Evolutionary conservation across 805 yeast genomes (phyloP).

Genomic region (Metschnikowia peoriensis): DNA sequence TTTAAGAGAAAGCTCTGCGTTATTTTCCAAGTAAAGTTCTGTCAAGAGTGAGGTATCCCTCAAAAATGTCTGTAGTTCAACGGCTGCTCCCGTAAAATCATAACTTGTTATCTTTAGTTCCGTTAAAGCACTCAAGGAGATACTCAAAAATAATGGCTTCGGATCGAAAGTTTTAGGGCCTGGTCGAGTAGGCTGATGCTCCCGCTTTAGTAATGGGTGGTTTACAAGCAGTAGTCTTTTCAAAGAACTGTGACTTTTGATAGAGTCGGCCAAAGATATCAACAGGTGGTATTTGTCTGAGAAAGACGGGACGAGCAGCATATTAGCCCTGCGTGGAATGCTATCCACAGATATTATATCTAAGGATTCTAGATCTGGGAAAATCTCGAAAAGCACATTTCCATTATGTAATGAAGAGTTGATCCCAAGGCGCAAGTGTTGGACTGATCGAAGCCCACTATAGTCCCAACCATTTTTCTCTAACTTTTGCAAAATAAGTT

Average conservation of each 20-base stretch:
- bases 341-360: slow-evolving; percentile 24
- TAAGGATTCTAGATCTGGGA: slow-evolving; percentile 24
- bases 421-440: slow-evolving; percentile 26
- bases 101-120: slow-evolving; percentile 30
- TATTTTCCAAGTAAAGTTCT: slow-evolving; percentile 33
- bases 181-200: slow-evolving; percentile 8
- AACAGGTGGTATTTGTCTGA: slow-evolving; percentile 16
- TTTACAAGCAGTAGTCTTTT: slow-evolving; percentile 26
- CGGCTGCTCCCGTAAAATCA: slow-evolving; percentile 27
- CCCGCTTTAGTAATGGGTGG: slow-evolving; percentile 24
- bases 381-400: slow-evolving; percentile 21
- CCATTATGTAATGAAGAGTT: slow-evolving; percentile 20
- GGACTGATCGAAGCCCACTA: slow-evolving; percentile 21
- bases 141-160: slow-evolving; percentile 24
- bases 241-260: slow-evolving; percentile 8
- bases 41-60: background rate
- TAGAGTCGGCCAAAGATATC: background rate
- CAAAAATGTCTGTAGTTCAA: background rate
- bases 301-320: slow-evolving; percentile 19
- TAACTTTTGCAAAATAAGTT: slow-evolving; percentile 24
- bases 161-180: slow-evolving; percentile 23
- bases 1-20: slow-evolving; percentile 26
- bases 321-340: slow-evolving; percentile 17
- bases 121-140: slow-evolving; percentile 23
- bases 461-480: slow-evolving; percentile 28